Base-by-base conservation (phyloP, 1,284 basidiomycete species). In the Phenoliferia sp. region DNA sequence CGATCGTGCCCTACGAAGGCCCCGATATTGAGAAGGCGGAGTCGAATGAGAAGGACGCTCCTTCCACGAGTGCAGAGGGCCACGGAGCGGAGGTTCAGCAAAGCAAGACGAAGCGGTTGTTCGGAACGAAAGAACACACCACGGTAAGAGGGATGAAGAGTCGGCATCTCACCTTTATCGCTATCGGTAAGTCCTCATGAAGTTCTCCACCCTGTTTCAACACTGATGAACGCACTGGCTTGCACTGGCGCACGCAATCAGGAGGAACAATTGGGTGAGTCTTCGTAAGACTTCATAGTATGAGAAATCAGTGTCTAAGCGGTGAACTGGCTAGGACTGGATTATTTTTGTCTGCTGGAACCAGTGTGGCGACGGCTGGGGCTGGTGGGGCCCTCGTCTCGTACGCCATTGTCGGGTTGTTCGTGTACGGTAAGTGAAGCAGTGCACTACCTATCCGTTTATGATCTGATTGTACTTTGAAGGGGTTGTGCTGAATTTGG, bases 351-450 rank as follows among this genome's bases (percentile, higher is more conserved):
- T 52, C 33, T 28, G 52, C 63, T 12, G 69, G 69, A 22, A 61
- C 66, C 1, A 58, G 55, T 15, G 69, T 70, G n/a, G 69, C 66
- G 16, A 70, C 69, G 15, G 69, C 63, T 19, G 69, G 69, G 3
- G 56, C 69, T 3, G 69, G 65, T 22, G 69, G 69, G 3, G 65
- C 66, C 15, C 59, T 70, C 35, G 61, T 70, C 34, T 36, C 65
- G n/a, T 67, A 62, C 68, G 50, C 26, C 17, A 3, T 26, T 17
- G 5, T 32, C 26, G 16, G 26, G 9, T 22, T 4, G 10, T 17
- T 36, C 19, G n/a, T 15, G 6, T 48, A 6, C 19, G 31, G 28
- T 26, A 12, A 9, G 12, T 1, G 56, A 3, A 19, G 17, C 32
- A 9, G 28, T 59, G 39, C 52, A n/a, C n/a, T n/a, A n/a, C 15